Evolutionary conservation across 257 asterid species (phyloP), one percentile per base, ranked within the genome.

Genomic region (Anisodus acutangulus): DNA sequence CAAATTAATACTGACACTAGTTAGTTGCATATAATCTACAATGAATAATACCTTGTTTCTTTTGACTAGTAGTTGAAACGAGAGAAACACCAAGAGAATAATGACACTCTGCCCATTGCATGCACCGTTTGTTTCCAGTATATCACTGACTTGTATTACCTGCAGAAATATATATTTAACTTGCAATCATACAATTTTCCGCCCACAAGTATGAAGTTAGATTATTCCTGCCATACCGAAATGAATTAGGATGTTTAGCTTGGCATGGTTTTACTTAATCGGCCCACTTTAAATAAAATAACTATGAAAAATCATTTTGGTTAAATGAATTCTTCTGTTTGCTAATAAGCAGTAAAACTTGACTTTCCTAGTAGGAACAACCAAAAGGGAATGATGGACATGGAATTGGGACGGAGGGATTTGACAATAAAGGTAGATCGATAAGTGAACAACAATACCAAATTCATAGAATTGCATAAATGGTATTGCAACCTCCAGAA

Each of bases 71-170:
- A 97, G 93, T 85, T 97, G 99, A 91, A 90, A 93, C 62, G 98
- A 93, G 84, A 97, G 93, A 87, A 95, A 97, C 89, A 91, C 98
- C 95, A 93, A 87, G 76, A 97, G 98, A 83, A 94, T 93, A 63
- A 95, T 83, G 78, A 97, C 98, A 84, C 97, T 95, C 81, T 90
- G 91, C 19, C 93, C 97, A 86, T 92, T 97, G 83, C 97, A 95
- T 51, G 96, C 98, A 76, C 98, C 97, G 71, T 95, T 95, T 86
- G 93, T 91, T 89, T 97, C 99, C 81, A 97, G 90, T 81, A 97
- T 87, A 91, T 97, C 98, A 72, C 98, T 97, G 91, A 93, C 97
- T 89, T 97, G 99, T 85, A 97, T 85, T 83, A 97, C 98, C 99
- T 97, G 95, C 82, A 88, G 79, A 83, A 81, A 70, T 49, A 70